Base-by-base conservation (phyloP, 2,329 filamentous ascomycete species). In the Fusarium sp. region DNA sequence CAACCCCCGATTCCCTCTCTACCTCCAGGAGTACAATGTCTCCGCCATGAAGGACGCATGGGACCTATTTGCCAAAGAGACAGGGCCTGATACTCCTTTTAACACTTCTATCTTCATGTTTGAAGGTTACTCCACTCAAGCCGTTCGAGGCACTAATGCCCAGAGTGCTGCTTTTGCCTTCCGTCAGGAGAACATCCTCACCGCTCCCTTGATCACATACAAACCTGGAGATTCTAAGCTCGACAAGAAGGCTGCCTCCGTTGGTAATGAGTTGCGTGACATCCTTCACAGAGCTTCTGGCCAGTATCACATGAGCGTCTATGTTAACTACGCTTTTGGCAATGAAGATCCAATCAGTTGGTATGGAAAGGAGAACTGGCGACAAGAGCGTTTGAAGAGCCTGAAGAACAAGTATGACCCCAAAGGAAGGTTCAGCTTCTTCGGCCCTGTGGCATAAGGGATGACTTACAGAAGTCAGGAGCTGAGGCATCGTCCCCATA, bases 321-420 rank as follows among this genome's bases (percentile, higher is more conserved):
- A 89, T 63, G 81, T 87, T 57, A 89, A 89, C 77, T 89, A 88
- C 71, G 87, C 86, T 0, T 82, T 82, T 57, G 86, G 86, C 3
- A 79, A 85, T 14, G 86, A 89, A 78, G 75, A 76, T 3, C 73
- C 79, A 1, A 61, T 78, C 54, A 75, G 79, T 5, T 80, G 83
- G 79, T 89, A 90, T 73, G 87, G 87, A 13, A 79, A 79, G 57
- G 87, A 88, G 56, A 58, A 72, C 44, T 88, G 87, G 85, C 82
- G 87, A 20, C 79, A 85, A 71, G 75, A 83, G 58, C 83, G 81
- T 57, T 78, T 89, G 72, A 79, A 75, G 67, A 72, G 69, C 14
- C 70, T 89, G 75, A 89, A 89, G 82, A 68, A 76, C 33, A 82
- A 83, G 71, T 88, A 86, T 66, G 87, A 89, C 64, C 86, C 84